Evolutionary conservation across 208 protist species (phyloP), one percentile per base, ranked within the genome.

Genomic region (Crithidia expoeki): DNA sequence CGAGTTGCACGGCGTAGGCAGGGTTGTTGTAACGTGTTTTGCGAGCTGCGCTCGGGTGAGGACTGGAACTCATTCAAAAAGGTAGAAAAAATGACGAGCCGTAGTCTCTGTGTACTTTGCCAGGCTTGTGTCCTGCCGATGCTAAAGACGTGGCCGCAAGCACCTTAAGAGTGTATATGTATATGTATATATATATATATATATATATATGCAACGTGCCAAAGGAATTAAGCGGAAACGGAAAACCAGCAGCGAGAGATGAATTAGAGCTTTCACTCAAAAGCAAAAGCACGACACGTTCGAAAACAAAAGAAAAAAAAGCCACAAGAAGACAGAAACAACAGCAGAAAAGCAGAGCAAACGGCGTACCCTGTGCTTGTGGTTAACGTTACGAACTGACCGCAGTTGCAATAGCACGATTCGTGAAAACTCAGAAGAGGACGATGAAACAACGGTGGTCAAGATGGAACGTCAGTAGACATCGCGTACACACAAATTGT

Each of bases 71-170:
- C 19, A 62, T 53, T 49, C 12, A 47, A 32, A 50, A 62, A 38
- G 5, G 14, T 49, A 44, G 12, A 75, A 64, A 63, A 58, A 76
- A 53, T 44, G 65, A 61, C 2, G 47, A 14, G 47, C 27, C 17
- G 60, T 52, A n/a, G 23, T 6, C 21, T 52, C 21, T 47, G 42
- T 47, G 5, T 47, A 17, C 3, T 5, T 47, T 47, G 5, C n/a
- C 42, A 47, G 42, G 42, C 12, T 9, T 47, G 42, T n/a, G 12
- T 9, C 12, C 5, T 47, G 42, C 42, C 3, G 16, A 5, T 47
- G 14, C 42, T n/a, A 17, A n/a, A 47, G 42, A 4, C 42, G 42
- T n/a, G 16, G n/a, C 42, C 42, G n/a, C 5, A n/a, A 47, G 11
- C 21, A 44, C 38, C 25, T 25, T 32, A 32, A 25, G 11, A 55